A percentile compares a stretch with the other conserved stretches of the same genome.
These are phyloP conservation scores for Thelonectria olida DNA, from an alignment of 2,329 filamentous ascomycete genomes.

Conservation along the genomic window DNA sequence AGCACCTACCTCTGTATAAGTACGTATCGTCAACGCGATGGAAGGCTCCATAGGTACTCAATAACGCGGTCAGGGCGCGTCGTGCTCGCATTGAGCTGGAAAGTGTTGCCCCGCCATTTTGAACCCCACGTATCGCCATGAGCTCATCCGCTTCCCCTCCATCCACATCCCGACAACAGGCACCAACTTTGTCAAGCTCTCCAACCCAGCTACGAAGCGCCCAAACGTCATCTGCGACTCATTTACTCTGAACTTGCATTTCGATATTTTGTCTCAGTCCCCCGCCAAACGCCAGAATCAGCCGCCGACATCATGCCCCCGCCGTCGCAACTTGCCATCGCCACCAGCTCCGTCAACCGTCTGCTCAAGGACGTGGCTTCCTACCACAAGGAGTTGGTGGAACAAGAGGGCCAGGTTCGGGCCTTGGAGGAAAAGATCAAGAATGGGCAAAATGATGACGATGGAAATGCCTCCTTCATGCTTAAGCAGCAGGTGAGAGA, in stretches of 20 bases:
- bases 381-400: constrained; percentile 85
- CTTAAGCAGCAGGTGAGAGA: constrained; percentile 84
- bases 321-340: constrained; percentile 79
- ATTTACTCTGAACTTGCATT: background rate
- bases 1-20: no score
- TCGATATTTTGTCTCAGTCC: no score
- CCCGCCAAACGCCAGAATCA: background rate
- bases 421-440: constrained; percentile 71
- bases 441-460: constrained; percentile 60
- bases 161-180: constrained; percentile 30
- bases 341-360: constrained; percentile 80
- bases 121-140: constrained; percentile 39
- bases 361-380: constrained; percentile 91
- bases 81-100: constrained; percentile 3
- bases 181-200: constrained; percentile 26
- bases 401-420: constrained; percentile 77
- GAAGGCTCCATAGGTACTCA: background rate
- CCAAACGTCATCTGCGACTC: background rate
- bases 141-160: constrained; percentile 39
- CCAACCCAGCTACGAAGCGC: background rate
- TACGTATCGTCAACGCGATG: no score
- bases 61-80: constrained; percentile 12
- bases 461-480: constrained; percentile 80
- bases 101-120: constrained; percentile 36
- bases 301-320: constrained; percentile 70